Evolutionary conservation across 2,329 filamentous ascomycete genomes (phyloP).

Genomic region (Botrytis deweyae): DNA sequence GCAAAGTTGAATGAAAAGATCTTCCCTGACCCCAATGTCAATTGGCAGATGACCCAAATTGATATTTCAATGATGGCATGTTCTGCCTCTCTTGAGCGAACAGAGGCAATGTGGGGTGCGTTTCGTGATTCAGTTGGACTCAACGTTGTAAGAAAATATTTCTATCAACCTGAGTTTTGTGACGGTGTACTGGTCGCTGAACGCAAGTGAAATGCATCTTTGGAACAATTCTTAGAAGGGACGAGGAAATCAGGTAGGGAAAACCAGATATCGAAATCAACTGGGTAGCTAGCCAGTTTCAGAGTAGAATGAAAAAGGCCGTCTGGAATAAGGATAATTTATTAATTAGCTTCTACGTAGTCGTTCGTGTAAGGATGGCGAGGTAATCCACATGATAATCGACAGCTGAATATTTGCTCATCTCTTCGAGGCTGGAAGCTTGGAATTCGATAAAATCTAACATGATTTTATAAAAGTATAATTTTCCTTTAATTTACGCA

Average conservation of each 20-base stretch:
- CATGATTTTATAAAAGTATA: too few relatives aligned
- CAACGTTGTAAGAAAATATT: constrained; percentile 1
- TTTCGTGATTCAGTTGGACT: not conserved
- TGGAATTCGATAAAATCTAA: not conserved
- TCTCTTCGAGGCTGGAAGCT: not conserved
- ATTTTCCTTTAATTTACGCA: too few relatives aligned
- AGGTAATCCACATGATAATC: not conserved
- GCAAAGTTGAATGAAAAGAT: constrained; percentile 43
- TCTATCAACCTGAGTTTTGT: not conserved
- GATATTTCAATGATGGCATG: constrained; percentile 44
- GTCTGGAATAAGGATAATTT: not conserved
- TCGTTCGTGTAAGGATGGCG: not conserved
- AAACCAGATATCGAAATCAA: not conserved
- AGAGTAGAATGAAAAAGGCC: not conserved
- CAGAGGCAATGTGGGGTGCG: constrained; percentile 20
- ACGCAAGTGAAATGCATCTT: not conserved
- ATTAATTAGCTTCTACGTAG: not conserved
- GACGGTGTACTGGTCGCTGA: not conserved
- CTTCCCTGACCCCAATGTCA: constrained; percentile 40
- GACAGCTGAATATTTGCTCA: not conserved
- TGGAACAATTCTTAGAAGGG: not conserved
- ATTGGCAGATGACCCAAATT: constrained; percentile 38
- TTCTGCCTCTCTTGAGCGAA: constrained; percentile 42
- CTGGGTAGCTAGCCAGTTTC: not conserved
- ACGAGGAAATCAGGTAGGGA: not conserved